Conservation (phyloP, 192 early-diverging fungal genomes). For the Pilaira anomala region DNA sequence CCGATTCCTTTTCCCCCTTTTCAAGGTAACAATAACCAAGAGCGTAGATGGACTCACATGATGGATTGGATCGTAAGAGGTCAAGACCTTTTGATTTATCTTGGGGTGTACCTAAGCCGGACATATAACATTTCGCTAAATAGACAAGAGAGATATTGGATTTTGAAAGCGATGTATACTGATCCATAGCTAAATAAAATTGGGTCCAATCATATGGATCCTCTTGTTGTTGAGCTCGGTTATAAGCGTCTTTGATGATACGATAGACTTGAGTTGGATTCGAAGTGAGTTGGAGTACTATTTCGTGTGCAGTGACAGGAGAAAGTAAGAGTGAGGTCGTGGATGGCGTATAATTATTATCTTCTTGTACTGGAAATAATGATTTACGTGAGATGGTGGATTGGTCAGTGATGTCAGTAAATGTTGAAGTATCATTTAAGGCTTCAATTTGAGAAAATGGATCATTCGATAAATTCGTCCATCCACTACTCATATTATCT, state of each 20-base stretch:
- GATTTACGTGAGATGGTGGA: constrained; percentile 11
- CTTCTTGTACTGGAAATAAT: neutral
- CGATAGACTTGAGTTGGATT: neutral
- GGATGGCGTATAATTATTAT: neutral
- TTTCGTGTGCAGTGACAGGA: neutral
- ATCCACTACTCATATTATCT: constrained; percentile 11
- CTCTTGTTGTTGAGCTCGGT: constrained; percentile 19
- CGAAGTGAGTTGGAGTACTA: neutral
- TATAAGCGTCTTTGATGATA: constrained; percentile 11
- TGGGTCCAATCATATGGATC: constrained; percentile 19
- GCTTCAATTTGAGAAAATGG: constrained; percentile 20
- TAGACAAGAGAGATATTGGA: constrained; percentile 18
- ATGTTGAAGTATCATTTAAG: constrained; percentile 5
- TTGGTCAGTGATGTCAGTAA: constrained; percentile 14
- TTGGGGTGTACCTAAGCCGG: constrained; percentile 19
- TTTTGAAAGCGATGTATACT: constrained; percentile 10
- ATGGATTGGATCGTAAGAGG: constrained; percentile 7
- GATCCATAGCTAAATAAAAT: constrained; percentile 13
- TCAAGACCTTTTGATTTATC: constrained; percentile 19
- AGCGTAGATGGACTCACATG: constrained; percentile 18
- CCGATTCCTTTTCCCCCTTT: neutral
- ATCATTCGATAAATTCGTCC: constrained; percentile 13
- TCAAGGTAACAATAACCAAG: constrained; percentile 26
- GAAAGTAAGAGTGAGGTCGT: neutral
- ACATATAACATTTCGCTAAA: constrained; percentile 26